Percentiles rank a stretch among this genome's conserved stretches.
Evolutionary conservation across 345 rosid genomes (phyloP).

Genomic region (Ceriops zippeliana): DNA sequence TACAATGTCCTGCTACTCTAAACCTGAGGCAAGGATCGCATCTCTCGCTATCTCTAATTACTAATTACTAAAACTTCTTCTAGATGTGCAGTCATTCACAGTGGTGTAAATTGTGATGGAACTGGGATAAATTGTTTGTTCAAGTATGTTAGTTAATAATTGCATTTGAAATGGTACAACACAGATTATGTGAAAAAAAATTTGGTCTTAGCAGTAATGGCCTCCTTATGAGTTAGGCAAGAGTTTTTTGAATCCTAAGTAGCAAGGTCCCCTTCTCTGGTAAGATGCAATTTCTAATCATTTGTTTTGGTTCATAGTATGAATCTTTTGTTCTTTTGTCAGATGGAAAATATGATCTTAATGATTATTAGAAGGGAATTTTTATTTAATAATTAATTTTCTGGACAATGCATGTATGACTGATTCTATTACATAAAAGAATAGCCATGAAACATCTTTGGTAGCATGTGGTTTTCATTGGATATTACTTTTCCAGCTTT

Average conservation of each 20-base stretch:
- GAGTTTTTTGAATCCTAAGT: too few species aligned
- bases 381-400: neutral
- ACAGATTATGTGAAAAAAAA: too few species aligned
- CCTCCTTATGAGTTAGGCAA: too few species aligned
- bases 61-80: slow-evolving; percentile 8
- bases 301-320: too few species aligned
- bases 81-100: neutral
- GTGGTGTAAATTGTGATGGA: neutral
- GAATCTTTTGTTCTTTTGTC: too few species aligned
- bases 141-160: too few species aligned
- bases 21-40: slow-evolving; percentile 34
- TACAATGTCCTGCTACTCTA: slow-evolving; percentile 53
- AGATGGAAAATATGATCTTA: neutral
- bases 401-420: neutral
- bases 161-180: too few species aligned
- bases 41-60: slow-evolving; percentile 11
- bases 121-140: neutral
- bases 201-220: too few species aligned
- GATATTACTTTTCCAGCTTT: neutral
- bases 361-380: neutral
- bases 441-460: neutral
- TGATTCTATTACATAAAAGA: neutral
- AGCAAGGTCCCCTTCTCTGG: too few species aligned
- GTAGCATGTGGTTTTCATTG: neutral
- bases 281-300: too few species aligned